Percentiles rank a stretch among this genome's conserved stretches.
Conservation (phyloP, 1,284 basidiomycete species). For the Schizophyllum amplum region DNA sequence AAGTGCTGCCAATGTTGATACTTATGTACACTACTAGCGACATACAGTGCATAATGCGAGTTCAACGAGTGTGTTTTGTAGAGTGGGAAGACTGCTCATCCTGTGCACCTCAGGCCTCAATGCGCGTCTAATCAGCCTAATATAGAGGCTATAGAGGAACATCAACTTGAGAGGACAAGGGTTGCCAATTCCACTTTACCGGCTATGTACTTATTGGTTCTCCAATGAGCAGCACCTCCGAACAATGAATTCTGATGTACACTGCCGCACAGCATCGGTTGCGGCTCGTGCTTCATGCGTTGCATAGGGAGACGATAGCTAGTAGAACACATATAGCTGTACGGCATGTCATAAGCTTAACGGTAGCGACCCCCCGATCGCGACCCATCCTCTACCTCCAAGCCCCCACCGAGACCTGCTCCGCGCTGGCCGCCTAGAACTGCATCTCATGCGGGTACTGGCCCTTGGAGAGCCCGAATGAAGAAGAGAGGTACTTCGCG, state of each 20-base stretch:
- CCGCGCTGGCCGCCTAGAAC: constrained; percentile 48
- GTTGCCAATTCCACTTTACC: no score
- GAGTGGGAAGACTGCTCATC: no score
- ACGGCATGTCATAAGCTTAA: constrained; percentile 12
- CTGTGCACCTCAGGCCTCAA: no score
- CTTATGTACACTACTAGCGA: no score
- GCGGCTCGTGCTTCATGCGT: not conserved
- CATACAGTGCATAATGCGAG: no score
- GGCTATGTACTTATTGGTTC: no score
- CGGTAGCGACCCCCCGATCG: constrained; percentile 8
- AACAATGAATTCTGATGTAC: not conserved
- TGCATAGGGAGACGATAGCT: constrained; percentile 1
- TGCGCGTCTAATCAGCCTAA: no score
- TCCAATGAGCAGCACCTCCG: no score
- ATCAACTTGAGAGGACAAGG: no score
- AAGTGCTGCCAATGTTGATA: no score
- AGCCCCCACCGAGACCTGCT: constrained; percentile 12
- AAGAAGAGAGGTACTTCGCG: constrained; percentile 89
- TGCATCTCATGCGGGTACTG: constrained; percentile 84
- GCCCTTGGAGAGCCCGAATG: constrained; percentile 94
- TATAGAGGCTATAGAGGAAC: no score
- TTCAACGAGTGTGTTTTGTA: no score
- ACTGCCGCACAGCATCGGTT: not conserved
- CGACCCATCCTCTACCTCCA: constrained; percentile 14
- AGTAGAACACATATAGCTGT: constrained; percentile 7